Evolutionary conservation across 139 green algal genomes (phyloP), one percentile per base, ranked within the genome.

Genomic region (Pleodorina starrii): DNA sequence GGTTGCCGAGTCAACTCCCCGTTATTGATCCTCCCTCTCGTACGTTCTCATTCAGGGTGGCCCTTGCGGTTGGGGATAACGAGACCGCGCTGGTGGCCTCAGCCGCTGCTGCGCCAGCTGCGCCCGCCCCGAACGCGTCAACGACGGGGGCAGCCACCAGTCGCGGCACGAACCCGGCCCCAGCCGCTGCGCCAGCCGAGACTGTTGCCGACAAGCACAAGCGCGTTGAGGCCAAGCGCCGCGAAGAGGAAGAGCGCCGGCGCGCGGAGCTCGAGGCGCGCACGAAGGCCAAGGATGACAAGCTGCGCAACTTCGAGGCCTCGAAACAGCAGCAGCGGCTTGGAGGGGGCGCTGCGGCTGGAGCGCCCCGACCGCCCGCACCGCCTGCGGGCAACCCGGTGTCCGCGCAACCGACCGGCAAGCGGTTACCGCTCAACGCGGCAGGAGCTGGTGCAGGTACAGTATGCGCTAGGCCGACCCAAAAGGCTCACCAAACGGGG

Each of bases 161-260:
- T 46, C 68, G 68, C 32, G 68, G 35, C 36, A 17, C 38, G 11
- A 46, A 46, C 68, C 35, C 32, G 10, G 68, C 32, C 19, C 68
- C 32, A 29, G 32, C 14, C 21, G 63, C 44, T 2, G 43, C 63
- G 9, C 17, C 63, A 29, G 46, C 17, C 6, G 84, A 82, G 36
- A 73, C 69, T 3, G 48, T n/a, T 5, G 84, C 84, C 9, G 84
- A 90, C 44, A 85, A 90, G 57, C 85, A 90, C 57, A 85, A 85
- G 42, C 85, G 74, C 10, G 85, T 78, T 2, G 74, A 90, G 74
- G 74, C 73, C 4, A 84, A 85, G 57, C 74, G 74, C 3, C 27
- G 27, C 42, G 73, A 90, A 73, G 74, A 90, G 85, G 85, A 90
- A 44, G 74, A 90, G 74, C 42, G 59, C 57, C 73, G 74, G 54